These are phyloP conservation scores for Aeminium ludgeri DNA, from an alignment of 495 filamentous ascomycete species.

Conservation along the genomic window DNA sequence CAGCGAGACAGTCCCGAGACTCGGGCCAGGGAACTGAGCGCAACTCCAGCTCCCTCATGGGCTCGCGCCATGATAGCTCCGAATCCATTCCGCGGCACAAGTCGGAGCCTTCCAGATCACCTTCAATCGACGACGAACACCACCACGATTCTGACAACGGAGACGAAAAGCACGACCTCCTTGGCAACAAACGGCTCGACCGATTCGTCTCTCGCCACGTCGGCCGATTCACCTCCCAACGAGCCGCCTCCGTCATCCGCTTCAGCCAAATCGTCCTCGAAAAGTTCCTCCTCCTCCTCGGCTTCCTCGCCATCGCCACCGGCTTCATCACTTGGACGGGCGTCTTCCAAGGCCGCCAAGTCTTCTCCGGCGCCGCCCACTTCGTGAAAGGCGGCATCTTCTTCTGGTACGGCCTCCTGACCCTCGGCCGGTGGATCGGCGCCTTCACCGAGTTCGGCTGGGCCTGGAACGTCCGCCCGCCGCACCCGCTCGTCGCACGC, in stretches of 20 bases:
- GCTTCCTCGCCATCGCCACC: conserved; percentile 44
- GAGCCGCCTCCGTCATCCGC: conserved; percentile 39
- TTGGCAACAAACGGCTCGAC: conserved; percentile 31
- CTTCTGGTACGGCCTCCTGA: conserved; percentile 82
- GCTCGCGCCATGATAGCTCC: no score
- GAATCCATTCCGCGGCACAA: conserved; percentile 31
- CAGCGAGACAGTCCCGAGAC: conserved; percentile 60
- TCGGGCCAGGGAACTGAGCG: no score
- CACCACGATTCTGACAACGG: conserved; percentile 30
- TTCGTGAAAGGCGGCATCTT: conserved; percentile 97
- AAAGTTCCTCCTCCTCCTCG: conserved; percentile 44
- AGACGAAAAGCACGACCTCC: conserved; percentile 28
- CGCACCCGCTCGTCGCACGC: conserved; percentile 35
- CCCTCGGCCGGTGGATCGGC: conserved; percentile 78
- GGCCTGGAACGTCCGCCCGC: conserved; percentile 84
- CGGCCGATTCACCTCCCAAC: conserved; percentile 41
- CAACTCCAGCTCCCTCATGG: no score
- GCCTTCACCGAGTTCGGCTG: conserved; percentile 84
- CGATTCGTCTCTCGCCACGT: conserved; percentile 30
- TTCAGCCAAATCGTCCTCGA: conserved; percentile 45
- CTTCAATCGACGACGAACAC: no score
- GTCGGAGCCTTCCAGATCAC: no score
- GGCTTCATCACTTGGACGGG: conserved; percentile 56
- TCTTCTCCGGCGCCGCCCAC: conserved; percentile 83
- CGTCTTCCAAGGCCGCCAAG: conserved; percentile 41